Conservation (phyloP, 2,329 filamentous ascomycete species). For the Apiospora sp. region DNA sequence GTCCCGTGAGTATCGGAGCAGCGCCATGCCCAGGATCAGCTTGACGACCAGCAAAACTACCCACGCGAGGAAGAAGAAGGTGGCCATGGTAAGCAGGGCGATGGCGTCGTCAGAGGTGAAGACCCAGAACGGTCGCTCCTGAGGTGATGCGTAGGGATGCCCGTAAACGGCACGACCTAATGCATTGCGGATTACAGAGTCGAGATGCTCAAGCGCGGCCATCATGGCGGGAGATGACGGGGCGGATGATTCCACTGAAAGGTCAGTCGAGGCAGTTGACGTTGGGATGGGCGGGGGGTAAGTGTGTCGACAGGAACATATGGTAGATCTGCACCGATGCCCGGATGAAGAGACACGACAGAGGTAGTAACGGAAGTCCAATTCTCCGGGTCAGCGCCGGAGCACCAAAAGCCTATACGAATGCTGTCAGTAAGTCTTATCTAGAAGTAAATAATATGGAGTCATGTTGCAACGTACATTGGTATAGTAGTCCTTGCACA, state of each 20-base stretch:
- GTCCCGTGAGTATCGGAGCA: constrained; percentile 80
- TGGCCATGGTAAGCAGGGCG: constrained; percentile 79
- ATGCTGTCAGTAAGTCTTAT: constrained; percentile 30
- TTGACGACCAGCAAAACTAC: constrained; percentile 85
- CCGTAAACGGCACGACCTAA: constrained; percentile 78
- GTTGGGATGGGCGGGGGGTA: constrained; percentile 75
- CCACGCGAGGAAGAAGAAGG: constrained; percentile 86
- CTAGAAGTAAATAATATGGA: neutral
- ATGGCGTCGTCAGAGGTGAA: constrained; percentile 78
- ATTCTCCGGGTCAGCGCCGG: constrained; percentile 90
- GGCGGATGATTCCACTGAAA: constrained; percentile 68
- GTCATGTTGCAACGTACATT: constrained; percentile 65
- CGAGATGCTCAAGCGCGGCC: constrained; percentile 80
- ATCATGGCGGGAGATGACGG: constrained; percentile 77
- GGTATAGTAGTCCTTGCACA: constrained; percentile 98
- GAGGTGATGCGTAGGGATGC: constrained; percentile 52
- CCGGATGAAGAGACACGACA: constrained; percentile 94
- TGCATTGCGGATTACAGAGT: constrained; percentile 78
- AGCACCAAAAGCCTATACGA: constrained; percentile 78
- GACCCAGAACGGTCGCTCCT: constrained; percentile 54
- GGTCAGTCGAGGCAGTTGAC: constrained; percentile 67
- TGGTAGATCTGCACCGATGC: constrained; percentile 96
- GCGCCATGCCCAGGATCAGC: constrained; percentile 85
- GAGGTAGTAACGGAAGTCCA: constrained; percentile 87
- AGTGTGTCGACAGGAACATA: constrained; percentile 92